These are phyloP conservation scores for Adiantum capillusveneris DNA, from an alignment of 75 land plant species.

Conservation along the genomic window DNA sequence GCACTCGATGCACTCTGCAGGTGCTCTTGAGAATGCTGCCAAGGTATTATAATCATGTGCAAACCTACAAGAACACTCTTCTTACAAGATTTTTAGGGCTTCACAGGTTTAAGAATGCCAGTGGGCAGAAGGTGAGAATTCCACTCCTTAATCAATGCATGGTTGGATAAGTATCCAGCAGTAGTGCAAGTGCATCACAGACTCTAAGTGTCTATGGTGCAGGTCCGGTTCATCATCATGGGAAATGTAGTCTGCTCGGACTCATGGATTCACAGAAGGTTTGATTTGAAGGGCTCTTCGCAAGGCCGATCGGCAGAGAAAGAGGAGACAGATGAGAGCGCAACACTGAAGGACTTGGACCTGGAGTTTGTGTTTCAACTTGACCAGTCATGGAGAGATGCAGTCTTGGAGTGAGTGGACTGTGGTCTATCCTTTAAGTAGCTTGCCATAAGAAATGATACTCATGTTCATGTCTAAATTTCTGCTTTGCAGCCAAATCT, in stretches of 20 bases:
- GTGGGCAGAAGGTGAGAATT: slow-evolving; percentile 20
- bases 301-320: slow-evolving; percentile 91
- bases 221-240: slow-evolving; percentile 99
- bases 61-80: neutral
- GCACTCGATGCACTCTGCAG: slow-evolving; percentile 4
- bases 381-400: slow-evolving; percentile 87
- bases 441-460: neutral
- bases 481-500: slow-evolving; percentile 53
- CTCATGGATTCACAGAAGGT: slow-evolving; percentile 82
- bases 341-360: slow-evolving; percentile 94
- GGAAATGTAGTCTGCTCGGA: slow-evolving; percentile 99
- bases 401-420: slow-evolving; percentile 54
- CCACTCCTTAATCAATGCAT: neutral
- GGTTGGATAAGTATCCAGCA: neutral
- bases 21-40: slow-evolving; percentile 10
- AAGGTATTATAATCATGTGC: slow-evolving; percentile 9
- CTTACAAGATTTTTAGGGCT: slow-evolving; percentile 12
- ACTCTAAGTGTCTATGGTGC: slow-evolving; percentile 12
- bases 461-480: neutral
- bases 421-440: neutral
- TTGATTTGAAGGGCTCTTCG: slow-evolving; percentile 94
- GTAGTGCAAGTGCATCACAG: neutral
- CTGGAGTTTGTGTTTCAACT: slow-evolving; percentile 78
- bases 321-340: slow-evolving; percentile 91
- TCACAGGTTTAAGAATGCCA: slow-evolving; percentile 9